phyloP scores from a whole-genome alignment of 768 basidiomycete species.

The Naganishia onofrii region DNA sequence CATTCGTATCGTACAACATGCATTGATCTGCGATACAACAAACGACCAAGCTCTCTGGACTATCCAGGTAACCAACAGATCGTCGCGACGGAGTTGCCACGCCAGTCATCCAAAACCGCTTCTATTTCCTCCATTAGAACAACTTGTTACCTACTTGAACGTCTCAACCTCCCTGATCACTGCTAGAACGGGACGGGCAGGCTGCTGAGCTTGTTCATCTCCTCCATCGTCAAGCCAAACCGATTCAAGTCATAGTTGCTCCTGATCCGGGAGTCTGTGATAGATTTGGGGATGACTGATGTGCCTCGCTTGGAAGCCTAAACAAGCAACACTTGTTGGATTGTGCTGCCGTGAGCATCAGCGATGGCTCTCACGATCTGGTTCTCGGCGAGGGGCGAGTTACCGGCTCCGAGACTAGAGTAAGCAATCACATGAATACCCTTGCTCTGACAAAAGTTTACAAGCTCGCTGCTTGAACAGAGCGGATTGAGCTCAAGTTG shows the following conservation, averaged over 20 bases:
- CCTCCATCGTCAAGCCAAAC: conserved; percentile 31
- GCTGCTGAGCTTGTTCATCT: conserved; percentile 29
- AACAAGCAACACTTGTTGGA: conserved; percentile 59
- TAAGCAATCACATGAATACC: conserved; percentile 68
- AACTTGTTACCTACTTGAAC: conserved; percentile 23
- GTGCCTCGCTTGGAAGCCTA: conserved; percentile 59
- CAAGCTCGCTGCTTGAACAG: conserved; percentile 59
- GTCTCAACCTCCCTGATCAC: conserved; percentile 19
- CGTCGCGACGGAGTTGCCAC: no score
- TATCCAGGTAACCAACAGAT: no score
- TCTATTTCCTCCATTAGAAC: background rate
- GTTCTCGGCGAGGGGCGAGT: conserved; percentile 45
- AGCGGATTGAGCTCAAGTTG: conserved; percentile 58
- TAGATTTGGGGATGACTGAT: conserved; percentile 41
- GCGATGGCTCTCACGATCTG: conserved; percentile 42
- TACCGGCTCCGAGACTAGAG: conserved; percentile 56
- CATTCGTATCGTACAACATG: no score
- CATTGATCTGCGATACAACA: no score
- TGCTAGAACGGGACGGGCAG: conserved; percentile 27
- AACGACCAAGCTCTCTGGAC: no score
- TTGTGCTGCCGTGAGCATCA: conserved; percentile 53
- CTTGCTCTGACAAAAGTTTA: conserved; percentile 60
- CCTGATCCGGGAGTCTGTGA: conserved; percentile 34
- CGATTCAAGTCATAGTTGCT: conserved; percentile 35
- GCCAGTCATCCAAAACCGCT: background rate